These are phyloP conservation scores for Pilobolus umbonatus DNA, from an alignment of 192 early-diverging fungal genomes.

Conservation along the genomic window DNA sequence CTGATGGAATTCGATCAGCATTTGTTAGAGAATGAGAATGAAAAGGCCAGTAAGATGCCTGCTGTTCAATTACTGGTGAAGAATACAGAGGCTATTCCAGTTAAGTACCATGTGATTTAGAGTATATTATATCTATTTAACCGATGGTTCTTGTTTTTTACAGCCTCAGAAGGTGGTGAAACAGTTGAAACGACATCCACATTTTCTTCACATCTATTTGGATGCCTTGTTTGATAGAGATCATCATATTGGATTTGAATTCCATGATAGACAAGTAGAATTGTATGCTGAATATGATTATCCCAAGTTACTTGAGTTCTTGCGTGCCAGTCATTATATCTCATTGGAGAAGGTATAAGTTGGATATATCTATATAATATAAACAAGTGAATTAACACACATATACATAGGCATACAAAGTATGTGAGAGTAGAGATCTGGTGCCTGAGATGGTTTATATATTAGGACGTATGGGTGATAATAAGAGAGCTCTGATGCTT, in stretches of 20 bases:
- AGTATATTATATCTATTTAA: neutral
- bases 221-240: conserved; percentile 82
- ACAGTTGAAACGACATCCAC: conserved; percentile 53
- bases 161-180: conserved; percentile 63
- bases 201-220: conserved; percentile 84
- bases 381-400: conserved; percentile 21
- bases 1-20: conserved; percentile 83
- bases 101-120: conserved; percentile 25
- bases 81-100: conserved; percentile 80
- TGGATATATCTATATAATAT: neutral
- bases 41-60: conserved; percentile 24
- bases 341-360: conserved; percentile 64
- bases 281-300: conserved; percentile 91
- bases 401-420: conserved; percentile 59
- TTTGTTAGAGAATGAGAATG: conserved; percentile 28
- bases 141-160: neutral
- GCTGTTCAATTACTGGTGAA: conserved; percentile 82
- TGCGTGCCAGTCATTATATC: conserved; percentile 73
- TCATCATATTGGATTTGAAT: conserved; percentile 62
- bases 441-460: conserved; percentile 98
- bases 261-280: conserved; percentile 75
- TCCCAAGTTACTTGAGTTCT: conserved; percentile 72
- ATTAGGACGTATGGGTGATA: conserved; percentile 96
- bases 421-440: conserved; percentile 81
- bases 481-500: conserved; percentile 85